Evolutionary conservation across 2,329 filamentous ascomycete species (phyloP).

Genomic region (Metarhizium anisopliae): DNA sequence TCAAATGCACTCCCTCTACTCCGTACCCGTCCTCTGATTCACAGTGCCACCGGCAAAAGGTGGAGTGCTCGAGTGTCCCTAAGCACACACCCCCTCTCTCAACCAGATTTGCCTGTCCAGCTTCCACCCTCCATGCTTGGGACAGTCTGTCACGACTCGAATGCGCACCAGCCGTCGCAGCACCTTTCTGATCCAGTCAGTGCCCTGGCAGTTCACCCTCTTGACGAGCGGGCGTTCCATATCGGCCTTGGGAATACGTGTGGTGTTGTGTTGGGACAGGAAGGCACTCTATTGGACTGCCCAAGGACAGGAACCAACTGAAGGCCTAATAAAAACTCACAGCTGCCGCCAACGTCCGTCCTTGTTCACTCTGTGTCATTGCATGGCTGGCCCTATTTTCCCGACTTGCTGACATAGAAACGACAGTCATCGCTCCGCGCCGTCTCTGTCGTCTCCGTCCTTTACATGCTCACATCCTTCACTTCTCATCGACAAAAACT

Average conservation of each 20-base stretch:
- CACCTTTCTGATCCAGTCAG: not conserved
- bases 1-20: not conserved
- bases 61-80: not conserved
- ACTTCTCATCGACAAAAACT: not conserved
- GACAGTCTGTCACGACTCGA: not conserved
- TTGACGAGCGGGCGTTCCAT: not conserved
- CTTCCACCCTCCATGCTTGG: not conserved
- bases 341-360: not conserved
- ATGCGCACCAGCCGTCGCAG: not conserved
- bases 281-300: not conserved
- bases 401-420: not conserved
- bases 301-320: not conserved
- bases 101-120: not conserved
- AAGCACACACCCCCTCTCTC: not conserved
- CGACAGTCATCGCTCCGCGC: not conserved
- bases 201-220: not conserved
- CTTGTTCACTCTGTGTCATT: not conserved
- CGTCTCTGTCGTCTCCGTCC: not conserved
- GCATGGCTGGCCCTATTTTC: not conserved
- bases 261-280: not conserved
- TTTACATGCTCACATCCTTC: not conserved
- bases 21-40: not conserved
- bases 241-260: not conserved
- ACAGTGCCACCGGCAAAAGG: not conserved
- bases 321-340: not conserved